These are phyloP conservation scores for Leptographium lundbergii DNA, from an alignment of 2,329 filamentous ascomycete species.

Conservation along the genomic window DNA sequence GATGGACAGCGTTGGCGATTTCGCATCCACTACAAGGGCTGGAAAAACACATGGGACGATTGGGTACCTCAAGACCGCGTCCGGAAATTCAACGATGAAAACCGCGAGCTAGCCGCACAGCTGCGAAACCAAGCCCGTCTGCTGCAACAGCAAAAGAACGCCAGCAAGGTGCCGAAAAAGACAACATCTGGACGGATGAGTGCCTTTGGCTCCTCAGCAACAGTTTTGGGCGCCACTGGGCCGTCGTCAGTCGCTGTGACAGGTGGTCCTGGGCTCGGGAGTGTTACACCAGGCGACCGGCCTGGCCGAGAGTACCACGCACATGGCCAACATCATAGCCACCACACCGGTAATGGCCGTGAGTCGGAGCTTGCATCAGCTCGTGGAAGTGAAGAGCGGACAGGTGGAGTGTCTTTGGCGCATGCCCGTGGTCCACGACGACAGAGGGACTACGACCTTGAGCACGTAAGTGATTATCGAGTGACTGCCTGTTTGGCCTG, in stretches of 20 bases:
- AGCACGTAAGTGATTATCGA: slow-evolving; percentile 50
- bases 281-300: slow-evolving; percentile 7
- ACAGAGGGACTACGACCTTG: slow-evolving; percentile 68
- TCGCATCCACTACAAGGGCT: slow-evolving; percentile 96
- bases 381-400: slow-evolving; percentile 67
- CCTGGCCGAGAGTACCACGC: slow-evolving; percentile 3
- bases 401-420: slow-evolving; percentile 44
- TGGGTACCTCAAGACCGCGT: slow-evolving; percentile 93
- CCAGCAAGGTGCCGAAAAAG: slow-evolving; percentile 25
- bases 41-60: slow-evolving; percentile 99
- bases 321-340: not conserved
- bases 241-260: slow-evolving; percentile 19
- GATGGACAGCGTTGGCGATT: slow-evolving; percentile 48
- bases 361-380: slow-evolving; percentile 47
- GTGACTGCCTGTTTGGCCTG: not conserved
- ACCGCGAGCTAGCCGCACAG: slow-evolving; percentile 73
- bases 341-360: not conserved
- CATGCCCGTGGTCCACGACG: slow-evolving; percentile 59
- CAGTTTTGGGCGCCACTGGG: not conserved
- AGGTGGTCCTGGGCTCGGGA: slow-evolving; percentile 13
- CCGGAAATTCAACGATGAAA: slow-evolving; percentile 88
- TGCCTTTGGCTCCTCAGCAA: not conserved
- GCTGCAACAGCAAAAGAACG: slow-evolving; percentile 38
- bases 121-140: slow-evolving; percentile 56
- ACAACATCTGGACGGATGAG: slow-evolving; percentile 27